phyloP scores from a whole-genome alignment of 2,329 filamentous ascomycete species.

The Ophiostoma australiae region DNA sequence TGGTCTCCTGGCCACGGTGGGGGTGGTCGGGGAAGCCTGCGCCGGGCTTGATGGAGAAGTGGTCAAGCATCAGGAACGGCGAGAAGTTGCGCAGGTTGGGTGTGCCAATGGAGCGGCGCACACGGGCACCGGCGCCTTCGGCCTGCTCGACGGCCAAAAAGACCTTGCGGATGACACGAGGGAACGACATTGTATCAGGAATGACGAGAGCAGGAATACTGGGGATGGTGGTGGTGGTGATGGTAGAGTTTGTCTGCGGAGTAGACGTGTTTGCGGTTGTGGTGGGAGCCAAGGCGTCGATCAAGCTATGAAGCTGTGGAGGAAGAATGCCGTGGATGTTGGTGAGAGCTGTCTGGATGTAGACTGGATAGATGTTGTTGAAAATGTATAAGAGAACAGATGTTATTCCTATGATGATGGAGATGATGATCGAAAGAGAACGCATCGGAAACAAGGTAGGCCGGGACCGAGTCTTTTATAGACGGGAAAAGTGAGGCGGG shows the following conservation, averaged over 20 bases:
- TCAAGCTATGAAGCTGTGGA: constrained; percentile 1
- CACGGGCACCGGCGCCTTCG: constrained; percentile 81
- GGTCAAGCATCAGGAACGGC: constrained; percentile 94
- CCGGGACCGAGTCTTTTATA: constrained; percentile 22
- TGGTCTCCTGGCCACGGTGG: constrained; percentile 77
- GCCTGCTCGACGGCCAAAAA: constrained; percentile 81
- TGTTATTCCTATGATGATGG: constrained; percentile 38
- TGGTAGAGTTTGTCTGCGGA: not conserved
- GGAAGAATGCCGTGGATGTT: constrained; percentile 29
- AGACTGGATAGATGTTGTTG: constrained; percentile 23
- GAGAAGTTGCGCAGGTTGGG: constrained; percentile 77
- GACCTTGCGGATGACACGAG: constrained; percentile 73
- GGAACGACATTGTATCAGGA: constrained; percentile 53
- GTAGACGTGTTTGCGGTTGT: not conserved
- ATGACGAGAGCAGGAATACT: not conserved
- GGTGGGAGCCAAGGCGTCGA: not conserved
- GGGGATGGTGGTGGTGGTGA: not conserved
- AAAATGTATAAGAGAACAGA: constrained; percentile 31
- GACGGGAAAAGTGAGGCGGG: constrained; percentile 14
- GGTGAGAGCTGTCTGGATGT: constrained; percentile 31
- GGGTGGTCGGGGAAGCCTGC: constrained; percentile 88
- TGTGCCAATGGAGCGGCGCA: constrained; percentile 83
- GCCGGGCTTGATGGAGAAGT: constrained; percentile 74
- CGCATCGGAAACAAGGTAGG: constrained; percentile 34
- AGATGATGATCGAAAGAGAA: constrained; percentile 37